Percentiles rank a stretch among this genome's conserved stretches.
Conservation (phyloP, 257 asterid species). For the Gardenia jasminoides region DNA sequence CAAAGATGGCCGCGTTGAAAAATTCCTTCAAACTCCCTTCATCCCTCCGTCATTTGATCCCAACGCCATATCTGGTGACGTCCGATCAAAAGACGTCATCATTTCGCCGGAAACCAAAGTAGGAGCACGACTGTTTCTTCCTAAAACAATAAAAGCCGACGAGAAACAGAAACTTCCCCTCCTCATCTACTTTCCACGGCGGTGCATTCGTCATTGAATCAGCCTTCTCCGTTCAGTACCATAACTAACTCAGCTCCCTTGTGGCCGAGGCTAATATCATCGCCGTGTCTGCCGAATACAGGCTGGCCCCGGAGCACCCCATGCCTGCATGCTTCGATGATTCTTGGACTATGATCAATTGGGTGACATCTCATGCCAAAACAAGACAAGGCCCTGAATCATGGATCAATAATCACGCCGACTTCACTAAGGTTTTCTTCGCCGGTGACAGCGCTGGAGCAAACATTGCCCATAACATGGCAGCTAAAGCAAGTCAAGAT, state of each 20-base stretch:
- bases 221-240: conserved; percentile 55
- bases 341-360: conserved; percentile 46
- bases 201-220: conserved; percentile 64
- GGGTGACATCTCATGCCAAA: conserved; percentile 44
- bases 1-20: conserved; percentile 51
- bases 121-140: conserved; percentile 58
- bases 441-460: conserved; percentile 93
- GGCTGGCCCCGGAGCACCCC: conserved; percentile 65
- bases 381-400: conserved; percentile 37
- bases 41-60: conserved; percentile 45
- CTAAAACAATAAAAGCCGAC: conserved; percentile 25
- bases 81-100: conserved; percentile 50
- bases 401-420: conserved; percentile 54
- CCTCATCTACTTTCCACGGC: conserved; percentile 70
- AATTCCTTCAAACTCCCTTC: conserved; percentile 16
- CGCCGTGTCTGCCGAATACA: conserved; percentile 62
- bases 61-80: conserved; percentile 30
- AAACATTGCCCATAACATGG: conserved; percentile 57
- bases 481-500: conserved; percentile 28
- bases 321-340: conserved; percentile 76
- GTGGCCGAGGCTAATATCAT: conserved; percentile 48
- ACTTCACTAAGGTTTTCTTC: conserved; percentile 42
- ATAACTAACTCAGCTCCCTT: conserved; percentile 36
- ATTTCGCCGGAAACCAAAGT: conserved; percentile 44
- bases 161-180: conserved; percentile 46